Evolutionary conservation across 306 rosid species (phyloP).

Genomic region (Malus sieversii): DNA sequence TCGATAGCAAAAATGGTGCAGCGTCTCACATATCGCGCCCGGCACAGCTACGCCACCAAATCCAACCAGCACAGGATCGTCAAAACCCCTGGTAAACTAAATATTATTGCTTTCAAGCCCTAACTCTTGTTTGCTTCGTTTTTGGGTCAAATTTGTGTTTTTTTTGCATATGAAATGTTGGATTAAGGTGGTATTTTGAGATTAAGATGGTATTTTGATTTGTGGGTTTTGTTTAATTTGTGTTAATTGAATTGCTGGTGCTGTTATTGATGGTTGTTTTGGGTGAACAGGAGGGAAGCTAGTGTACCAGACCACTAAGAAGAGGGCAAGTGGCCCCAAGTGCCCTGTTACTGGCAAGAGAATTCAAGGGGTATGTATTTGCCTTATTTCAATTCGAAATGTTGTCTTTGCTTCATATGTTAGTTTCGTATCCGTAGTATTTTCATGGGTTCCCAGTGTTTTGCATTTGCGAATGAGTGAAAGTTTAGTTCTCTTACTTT

Average conservation of each 20-base stretch:
- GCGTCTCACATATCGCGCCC: constrained; percentile 61
- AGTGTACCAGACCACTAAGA: constrained; percentile 63
- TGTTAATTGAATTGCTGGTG: not conserved
- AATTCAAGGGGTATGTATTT: constrained; percentile 57
- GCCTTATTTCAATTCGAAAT: not conserved
- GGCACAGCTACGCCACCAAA: constrained; percentile 75
- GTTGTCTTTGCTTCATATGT: not conserved
- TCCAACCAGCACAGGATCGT: constrained; percentile 70
- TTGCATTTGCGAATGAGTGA: not conserved
- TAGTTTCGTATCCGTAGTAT: not conserved
- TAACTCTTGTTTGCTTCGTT: not conserved
- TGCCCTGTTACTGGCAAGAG: constrained; percentile 79
- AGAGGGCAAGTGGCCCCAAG: constrained; percentile 74
- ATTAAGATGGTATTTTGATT: not conserved
- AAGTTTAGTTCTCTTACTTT: not conserved
- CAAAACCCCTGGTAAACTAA: constrained; percentile 53
- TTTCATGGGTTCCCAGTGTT: not conserved
- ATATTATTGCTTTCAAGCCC: not conserved
- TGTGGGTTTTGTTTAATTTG: not conserved
- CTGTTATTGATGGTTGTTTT: not conserved
- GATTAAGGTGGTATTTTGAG: not conserved
- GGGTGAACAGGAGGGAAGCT: constrained; percentile 57
- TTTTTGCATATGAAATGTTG: not conserved
- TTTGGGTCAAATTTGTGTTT: not conserved
- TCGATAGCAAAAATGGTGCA: constrained; percentile 50